Conservation (phyloP, 2,329 filamentous ascomycete species). For the Alternaria sp. region DNA sequence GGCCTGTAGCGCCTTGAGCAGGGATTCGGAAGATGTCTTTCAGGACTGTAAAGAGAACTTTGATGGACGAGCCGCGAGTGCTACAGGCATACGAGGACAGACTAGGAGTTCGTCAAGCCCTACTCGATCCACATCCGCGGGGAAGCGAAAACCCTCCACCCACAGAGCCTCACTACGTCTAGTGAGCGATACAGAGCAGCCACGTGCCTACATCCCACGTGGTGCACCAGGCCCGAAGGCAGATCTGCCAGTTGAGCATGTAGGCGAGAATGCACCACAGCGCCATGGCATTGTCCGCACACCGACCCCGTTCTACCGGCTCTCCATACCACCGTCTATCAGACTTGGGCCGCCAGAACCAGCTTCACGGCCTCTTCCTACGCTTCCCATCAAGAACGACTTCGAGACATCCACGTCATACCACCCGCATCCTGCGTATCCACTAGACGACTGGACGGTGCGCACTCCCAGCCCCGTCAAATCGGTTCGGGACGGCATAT, state of each 20-base stretch:
- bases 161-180: background rate
- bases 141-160: background rate
- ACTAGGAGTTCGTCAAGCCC: background rate
- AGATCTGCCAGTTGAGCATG: background rate
- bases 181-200: background rate
- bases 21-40: background rate
- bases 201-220: slow-evolving; percentile 20
- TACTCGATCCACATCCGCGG: background rate
- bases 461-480: slow-evolving; percentile 39
- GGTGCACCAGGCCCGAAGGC: slow-evolving; percentile 9
- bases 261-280: slow-evolving; percentile 1
- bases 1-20: background rate
- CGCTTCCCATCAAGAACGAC: slow-evolving; percentile 26
- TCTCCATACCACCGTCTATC: slow-evolving; percentile 35
- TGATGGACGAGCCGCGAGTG: background rate
- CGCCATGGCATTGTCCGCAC: slow-evolving; percentile 8
- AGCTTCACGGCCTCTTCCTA: slow-evolving; percentile 15
- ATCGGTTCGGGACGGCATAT: slow-evolving; percentile 24
- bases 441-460: slow-evolving; percentile 33
- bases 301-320: slow-evolving; percentile 19
- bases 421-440: slow-evolving; percentile 32
- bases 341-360: slow-evolving; percentile 21
- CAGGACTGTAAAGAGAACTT: background rate
- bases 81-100: background rate
- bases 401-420: slow-evolving; percentile 23